Base-by-base conservation (phyloP, 352 stramenopile genomes). In the Pythium phragmiticola region DNA sequence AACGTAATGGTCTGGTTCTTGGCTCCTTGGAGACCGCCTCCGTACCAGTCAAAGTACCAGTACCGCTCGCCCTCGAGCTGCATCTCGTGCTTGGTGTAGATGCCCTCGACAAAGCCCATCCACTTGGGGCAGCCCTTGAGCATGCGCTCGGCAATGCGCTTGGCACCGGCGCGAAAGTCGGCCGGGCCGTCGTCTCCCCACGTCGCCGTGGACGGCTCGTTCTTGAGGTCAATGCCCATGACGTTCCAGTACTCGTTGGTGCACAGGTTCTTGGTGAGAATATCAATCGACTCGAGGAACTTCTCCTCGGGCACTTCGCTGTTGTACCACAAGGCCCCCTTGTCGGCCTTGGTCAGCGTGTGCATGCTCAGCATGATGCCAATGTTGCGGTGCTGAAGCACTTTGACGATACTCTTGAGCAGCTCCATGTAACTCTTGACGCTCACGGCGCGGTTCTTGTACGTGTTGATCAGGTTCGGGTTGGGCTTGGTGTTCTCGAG, bases 151-250 rank as follows among this genome's bases (percentile, higher is more conserved):
- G 74, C 78, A 46, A 92, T 89, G 7, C 66, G 73, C 33, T 76
- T 62, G 0, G 81, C 76, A 19, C 74, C 78, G 13, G 67, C 67
- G 1, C 71, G 67, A 47, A 90, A 89, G 49, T 90, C 81, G n/a
- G 66, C 76, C 26, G 69, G 60, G 0, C 65, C 19, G 45, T 66
- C 73, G 30, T 82, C 74, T 3, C 79, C 78, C 82, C 78, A 92
- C 33, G 77, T 87, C 12, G 59, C 77, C 13, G 80, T 46, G 19
- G 61, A 77, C 28, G 76, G 69, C 37, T 90, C 79, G 57, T 87
- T 92, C 70, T 88, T 87, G 34, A 92, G 69, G 53, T 92, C 80
- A 23, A 92, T 62, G 28, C 80, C 79, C n/a, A 92, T 78, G 42
- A 92, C 66, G 64, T 90, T 90, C 77, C 79, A 92, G 66, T 88